These are phyloP conservation scores for Striga asiatica DNA, from an alignment of 257 asterid species.

Conservation along the genomic window DNA sequence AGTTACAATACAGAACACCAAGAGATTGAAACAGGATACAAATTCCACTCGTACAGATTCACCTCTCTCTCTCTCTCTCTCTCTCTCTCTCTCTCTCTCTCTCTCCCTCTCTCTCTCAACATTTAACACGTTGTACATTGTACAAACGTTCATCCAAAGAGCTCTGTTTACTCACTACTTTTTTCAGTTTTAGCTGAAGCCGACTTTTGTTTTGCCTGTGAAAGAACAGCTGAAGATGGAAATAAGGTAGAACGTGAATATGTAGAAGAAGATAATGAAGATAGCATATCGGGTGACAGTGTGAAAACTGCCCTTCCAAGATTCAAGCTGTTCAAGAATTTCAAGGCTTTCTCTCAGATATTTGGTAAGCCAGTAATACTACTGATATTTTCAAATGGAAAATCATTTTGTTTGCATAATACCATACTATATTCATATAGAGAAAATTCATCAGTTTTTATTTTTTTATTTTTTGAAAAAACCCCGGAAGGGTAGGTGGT, in stretches of 20 bases:
- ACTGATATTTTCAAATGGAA: not conserved
- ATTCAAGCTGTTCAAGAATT: conserved; percentile 44
- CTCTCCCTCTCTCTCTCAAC: conserved; percentile 17
- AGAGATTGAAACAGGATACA: conserved; percentile 27
- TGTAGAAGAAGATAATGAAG: conserved; percentile 27
- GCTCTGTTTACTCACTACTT: too few species aligned
- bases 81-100: conserved; percentile 9
- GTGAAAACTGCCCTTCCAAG: conserved; percentile 34
- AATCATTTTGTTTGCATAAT: not conserved
- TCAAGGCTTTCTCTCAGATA: conserved; percentile 48
- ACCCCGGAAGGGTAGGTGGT: too few species aligned
- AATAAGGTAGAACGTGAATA: conserved; percentile 31
- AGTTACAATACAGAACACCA: conserved; percentile 28
- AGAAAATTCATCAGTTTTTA: too few species aligned
- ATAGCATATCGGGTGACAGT: conserved; percentile 31
- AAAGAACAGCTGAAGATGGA: conserved; percentile 22
- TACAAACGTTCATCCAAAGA: not conserved
- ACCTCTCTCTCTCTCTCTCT: conserved; percentile 14
- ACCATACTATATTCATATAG: too few species aligned
- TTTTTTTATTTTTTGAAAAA: too few species aligned
- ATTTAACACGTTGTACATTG: not conserved
- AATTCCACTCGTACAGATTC: conserved; percentile 28
- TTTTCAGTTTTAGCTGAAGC: conserved; percentile 4
- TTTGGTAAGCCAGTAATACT: conserved; percentile 32
- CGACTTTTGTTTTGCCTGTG: conserved; percentile 11